These are phyloP conservation scores for Boletus fagicola DNA, from an alignment of 768 basidiomycete species.

Conservation along the genomic window DNA sequence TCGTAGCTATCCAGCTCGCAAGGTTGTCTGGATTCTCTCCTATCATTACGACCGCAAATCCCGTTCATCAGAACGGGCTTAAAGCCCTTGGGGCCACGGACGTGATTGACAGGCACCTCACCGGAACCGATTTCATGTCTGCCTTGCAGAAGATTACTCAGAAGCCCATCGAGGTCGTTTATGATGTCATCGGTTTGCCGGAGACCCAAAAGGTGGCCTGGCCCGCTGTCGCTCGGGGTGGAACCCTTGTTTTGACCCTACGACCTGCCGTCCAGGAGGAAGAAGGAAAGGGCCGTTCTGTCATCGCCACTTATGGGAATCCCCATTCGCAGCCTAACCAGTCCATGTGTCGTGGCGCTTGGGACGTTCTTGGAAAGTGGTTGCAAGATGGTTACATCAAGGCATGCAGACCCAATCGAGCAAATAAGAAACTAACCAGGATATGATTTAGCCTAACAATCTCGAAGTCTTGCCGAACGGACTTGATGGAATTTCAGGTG, in stretches of 20 bases:
- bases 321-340: conserved; percentile 23
- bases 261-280: conserved; percentile 23
- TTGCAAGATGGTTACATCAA: conserved; percentile 27
- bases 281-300: conserved; percentile 17
- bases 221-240: conserved; percentile 33
- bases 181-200: conserved; percentile 33
- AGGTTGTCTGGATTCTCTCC: conserved; percentile 40
- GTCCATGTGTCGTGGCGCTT: conserved; percentile 14
- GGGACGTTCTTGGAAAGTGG: conserved; percentile 27
- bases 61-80: conserved; percentile 29
- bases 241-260: conserved; percentile 33
- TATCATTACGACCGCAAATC: conserved; percentile 40
- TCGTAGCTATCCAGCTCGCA: conserved; percentile 40
- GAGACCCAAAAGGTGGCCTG: conserved; percentile 38
- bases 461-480: conserved; percentile 43
- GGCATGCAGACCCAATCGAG: conserved; percentile 7
- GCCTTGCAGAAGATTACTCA: conserved; percentile 28
- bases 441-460: conserved; percentile 35
- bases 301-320: conserved; percentile 25
- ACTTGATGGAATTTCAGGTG: conserved; percentile 36
- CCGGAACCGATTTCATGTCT: conserved; percentile 12
- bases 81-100: conserved; percentile 41
- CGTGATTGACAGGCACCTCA: conserved; percentile 35
- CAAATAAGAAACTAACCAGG: neutral
- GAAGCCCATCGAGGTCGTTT: conserved; percentile 20